These are phyloP conservation scores for Immersiella caudata DNA, from an alignment of 495 filamentous ascomycete species.

Conservation along the genomic window DNA sequence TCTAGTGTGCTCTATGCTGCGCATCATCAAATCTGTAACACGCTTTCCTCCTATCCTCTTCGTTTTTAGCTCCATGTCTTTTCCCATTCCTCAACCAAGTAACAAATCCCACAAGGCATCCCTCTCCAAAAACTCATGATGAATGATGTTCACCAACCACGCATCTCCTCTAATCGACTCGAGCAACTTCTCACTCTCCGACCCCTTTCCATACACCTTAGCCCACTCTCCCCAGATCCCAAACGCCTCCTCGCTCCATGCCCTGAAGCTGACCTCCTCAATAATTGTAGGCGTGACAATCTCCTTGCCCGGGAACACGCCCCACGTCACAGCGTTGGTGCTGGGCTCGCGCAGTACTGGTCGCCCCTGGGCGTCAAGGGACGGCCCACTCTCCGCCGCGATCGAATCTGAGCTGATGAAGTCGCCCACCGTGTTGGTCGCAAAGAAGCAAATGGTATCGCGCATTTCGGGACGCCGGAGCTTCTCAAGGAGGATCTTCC, in stretches of 20 bases:
- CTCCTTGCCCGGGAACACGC: constrained; percentile 92
- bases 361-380: constrained; percentile 21
- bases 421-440: constrained; percentile 69
- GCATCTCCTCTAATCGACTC: constrained; percentile 64
- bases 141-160: constrained; percentile 91
- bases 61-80: background rate
- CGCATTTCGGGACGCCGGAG: constrained; percentile 58
- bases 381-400: constrained; percentile 23
- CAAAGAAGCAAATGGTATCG: constrained; percentile 80
- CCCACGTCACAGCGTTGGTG: constrained; percentile 97
- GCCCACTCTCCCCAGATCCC: constrained; percentile 95
- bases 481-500: constrained; percentile 62
- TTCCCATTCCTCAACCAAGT: constrained; percentile 37
- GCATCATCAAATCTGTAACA: background rate
- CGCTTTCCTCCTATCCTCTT: background rate
- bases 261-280: constrained; percentile 90
- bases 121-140: constrained; percentile 74
- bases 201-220: constrained; percentile 71
- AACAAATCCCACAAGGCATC: constrained; percentile 65
- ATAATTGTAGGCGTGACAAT: constrained; percentile 98
- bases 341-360: constrained; percentile 47
- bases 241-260: constrained; percentile 96
- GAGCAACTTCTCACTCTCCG: constrained; percentile 67
- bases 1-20: background rate
- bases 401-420: constrained; percentile 65